phyloP scores from a whole-genome alignment of 2,329 filamentous ascomycete species.

The Catunica adiposa region DNA sequence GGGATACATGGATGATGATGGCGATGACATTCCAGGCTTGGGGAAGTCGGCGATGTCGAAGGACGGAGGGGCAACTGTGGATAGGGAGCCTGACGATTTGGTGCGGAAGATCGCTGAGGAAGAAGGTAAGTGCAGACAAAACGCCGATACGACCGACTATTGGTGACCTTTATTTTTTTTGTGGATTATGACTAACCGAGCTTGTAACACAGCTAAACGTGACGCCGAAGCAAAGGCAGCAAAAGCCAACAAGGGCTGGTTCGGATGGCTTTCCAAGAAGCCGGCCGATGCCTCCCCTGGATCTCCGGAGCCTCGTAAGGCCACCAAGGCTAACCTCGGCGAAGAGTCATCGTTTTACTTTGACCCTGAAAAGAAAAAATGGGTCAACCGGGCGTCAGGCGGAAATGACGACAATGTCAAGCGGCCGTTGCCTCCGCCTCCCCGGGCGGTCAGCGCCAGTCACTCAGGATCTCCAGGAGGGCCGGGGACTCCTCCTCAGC shows the following conservation, averaged over 20 bases:
- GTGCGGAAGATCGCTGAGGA: conserved; percentile 71
- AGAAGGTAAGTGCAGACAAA: conserved; percentile 36
- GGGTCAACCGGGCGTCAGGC: conserved; percentile 89
- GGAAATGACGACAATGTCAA: conserved; percentile 45
- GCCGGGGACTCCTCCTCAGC: conserved; percentile 31
- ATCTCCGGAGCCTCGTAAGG: conserved; percentile 36
- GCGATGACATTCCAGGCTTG: conserved; percentile 45
- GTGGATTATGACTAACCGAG: too few species aligned
- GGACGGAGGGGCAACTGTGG: conserved; percentile 45
- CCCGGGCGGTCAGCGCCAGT: conserved; percentile 37
- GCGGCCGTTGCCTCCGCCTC: conserved; percentile 62
- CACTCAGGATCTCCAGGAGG: conserved; percentile 34
- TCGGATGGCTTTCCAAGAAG: conserved; percentile 71
- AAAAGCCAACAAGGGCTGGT: conserved; percentile 51
- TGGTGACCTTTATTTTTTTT: neutral
- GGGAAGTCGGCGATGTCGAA: conserved; percentile 27
- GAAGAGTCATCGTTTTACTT: conserved; percentile 89
- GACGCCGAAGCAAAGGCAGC: conserved; percentile 29
- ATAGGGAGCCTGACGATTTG: conserved; percentile 63
- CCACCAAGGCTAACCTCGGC: conserved; percentile 85
- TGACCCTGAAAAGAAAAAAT: conserved; percentile 89
- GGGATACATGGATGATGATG: conserved; percentile 66
- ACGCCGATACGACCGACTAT: neutral
- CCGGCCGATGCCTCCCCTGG: conserved; percentile 27
- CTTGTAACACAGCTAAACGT: conserved; percentile 44